Conservation (phyloP, 129 eudicot genomes). For the Deinandra increscens region DNA sequence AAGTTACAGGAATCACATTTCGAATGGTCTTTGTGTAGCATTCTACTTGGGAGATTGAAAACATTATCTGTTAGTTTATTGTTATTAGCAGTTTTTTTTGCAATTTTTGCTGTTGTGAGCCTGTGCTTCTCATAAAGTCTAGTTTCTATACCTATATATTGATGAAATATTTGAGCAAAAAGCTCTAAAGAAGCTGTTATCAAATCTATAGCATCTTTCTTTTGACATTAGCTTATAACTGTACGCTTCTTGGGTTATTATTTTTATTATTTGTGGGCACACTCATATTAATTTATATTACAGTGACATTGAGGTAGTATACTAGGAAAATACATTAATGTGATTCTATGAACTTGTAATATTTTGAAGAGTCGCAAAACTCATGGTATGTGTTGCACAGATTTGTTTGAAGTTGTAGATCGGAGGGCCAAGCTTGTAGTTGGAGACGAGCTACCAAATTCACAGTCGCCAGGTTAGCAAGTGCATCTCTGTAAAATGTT, state of each 20-base stretch:
- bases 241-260: neutral
- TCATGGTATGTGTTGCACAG: slow-evolving; percentile 43
- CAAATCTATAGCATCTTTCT: slow-evolving; percentile 18
- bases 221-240: slow-evolving; percentile 8
- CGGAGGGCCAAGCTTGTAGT: slow-evolving; percentile 94
- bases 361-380: slow-evolving; percentile 2
- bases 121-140: slow-evolving; percentile 9
- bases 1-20: slow-evolving; percentile 2
- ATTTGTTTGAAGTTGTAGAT: slow-evolving; percentile 96
- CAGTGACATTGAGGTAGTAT: neutral
- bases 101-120: neutral
- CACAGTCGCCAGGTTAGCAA: slow-evolving; percentile 51
- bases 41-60: slow-evolving; percentile 5
- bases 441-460: slow-evolving; percentile 70
- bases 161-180: slow-evolving; percentile 8
- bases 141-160: slow-evolving; percentile 1
- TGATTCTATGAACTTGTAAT: slow-evolving; percentile 20
- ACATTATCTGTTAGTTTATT: neutral
- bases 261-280: neutral
- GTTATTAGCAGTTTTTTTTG: neutral
- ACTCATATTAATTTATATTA: slow-evolving; percentile 3
- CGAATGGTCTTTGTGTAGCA: slow-evolving; percentile 9
- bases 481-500: slow-evolving; percentile 15
- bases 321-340: slow-evolving; percentile 17
- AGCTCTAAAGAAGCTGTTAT: slow-evolving; percentile 11